These are phyloP conservation scores for Xylaria sp. DNA, from an alignment of 2,329 filamentous ascomycete species.

Conservation along the genomic window DNA sequence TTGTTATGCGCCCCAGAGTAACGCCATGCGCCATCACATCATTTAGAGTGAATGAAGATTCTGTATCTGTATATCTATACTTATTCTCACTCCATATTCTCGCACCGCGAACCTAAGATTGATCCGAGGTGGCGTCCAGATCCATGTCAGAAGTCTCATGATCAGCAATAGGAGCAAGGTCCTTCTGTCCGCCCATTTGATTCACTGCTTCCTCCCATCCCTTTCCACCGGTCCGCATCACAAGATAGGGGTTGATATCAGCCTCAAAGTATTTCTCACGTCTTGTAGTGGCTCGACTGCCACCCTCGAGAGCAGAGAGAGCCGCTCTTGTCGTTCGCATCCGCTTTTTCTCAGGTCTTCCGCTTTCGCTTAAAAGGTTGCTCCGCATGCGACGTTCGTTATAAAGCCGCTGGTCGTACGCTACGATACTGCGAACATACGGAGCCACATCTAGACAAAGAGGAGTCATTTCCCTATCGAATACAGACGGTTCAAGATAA, in stretches of 20 bases:
- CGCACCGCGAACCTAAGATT: slow-evolving; percentile 5
- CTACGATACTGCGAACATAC: slow-evolving; percentile 86
- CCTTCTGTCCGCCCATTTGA: neutral
- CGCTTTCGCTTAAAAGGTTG: slow-evolving; percentile 70
- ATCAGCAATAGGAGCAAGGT: slow-evolving; percentile 4
- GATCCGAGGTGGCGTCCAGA: slow-evolving; percentile 13
- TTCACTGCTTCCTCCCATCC: slow-evolving; percentile 51
- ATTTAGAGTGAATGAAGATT: slow-evolving; percentile 1
- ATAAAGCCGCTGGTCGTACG: slow-evolving; percentile 78
- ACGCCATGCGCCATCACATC: slow-evolving; percentile 8
- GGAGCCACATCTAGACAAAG: slow-evolving; percentile 85
- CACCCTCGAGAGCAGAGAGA: slow-evolving; percentile 80
- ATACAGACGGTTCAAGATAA: slow-evolving; percentile 74
- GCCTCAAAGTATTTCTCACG: slow-evolving; percentile 78
- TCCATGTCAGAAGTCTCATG: slow-evolving; percentile 23
- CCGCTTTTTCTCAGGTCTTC: slow-evolving; percentile 63
- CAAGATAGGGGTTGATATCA: slow-evolving; percentile 67
- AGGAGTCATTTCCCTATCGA: slow-evolving; percentile 75
- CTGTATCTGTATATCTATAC: slow-evolving; percentile 7
- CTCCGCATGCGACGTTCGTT: slow-evolving; percentile 72
- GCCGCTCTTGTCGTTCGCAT: slow-evolving; percentile 79
- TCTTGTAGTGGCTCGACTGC: slow-evolving; percentile 72
- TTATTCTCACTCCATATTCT: slow-evolving; percentile 4
- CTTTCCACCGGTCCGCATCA: slow-evolving; percentile 72
- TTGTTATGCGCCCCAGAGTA: neutral